Evolutionary conservation across 139 green algal species (phyloP), one percentile per base, ranked within the genome.

Genomic region (Deuterostichococcus epilithicus): DNA sequence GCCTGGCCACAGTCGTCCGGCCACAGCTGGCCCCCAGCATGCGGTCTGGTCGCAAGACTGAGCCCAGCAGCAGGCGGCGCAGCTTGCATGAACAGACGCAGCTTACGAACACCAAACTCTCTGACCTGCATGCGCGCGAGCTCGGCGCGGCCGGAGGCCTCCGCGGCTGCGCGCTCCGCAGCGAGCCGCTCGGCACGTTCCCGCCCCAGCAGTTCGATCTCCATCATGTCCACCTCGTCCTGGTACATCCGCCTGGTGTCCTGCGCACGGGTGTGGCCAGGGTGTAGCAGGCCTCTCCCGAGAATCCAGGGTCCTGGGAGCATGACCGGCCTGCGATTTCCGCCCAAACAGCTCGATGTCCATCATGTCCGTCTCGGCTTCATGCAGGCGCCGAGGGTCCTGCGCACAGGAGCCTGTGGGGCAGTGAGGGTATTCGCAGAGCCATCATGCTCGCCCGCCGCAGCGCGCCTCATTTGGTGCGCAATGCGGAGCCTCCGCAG

Each of bases 191-290:
- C 72, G 26, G 66, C 63, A 20, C 84, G 78, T 44, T 85, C 78
- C 32, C 84, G 58, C 10, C 81, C 83, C 59, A 82, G n/a, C 37
- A 87, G 68, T 44, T 90, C 86, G 32, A 87, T 75, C 60, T 87
- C 84, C 23, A 89, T 80, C n/a, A 78, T 8, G 66, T 83, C 87
- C 44, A 85, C 80, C 70, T 90, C 86, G 10, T 86, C 72, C 32
- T 68, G 73, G 38, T 84, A 86, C 84, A 89, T 85, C 0, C 86
- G 78, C 66, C 70, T 47, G 4, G 86, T 90, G 80, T 90, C 85
- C 83, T 89, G 77, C 30, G 37, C 44, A 32, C 28, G 0, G 28
- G n/a, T 73, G 47, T 10, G 28, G 15, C 58, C 58, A 45, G n/a
- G 8, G 28, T 63, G 38, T 28, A 74, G 65, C 10, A 5, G 66